Evolutionary conservation across 2,329 filamentous ascomycete species (phyloP).

Genomic region (Davidsoniella virescens): DNA sequence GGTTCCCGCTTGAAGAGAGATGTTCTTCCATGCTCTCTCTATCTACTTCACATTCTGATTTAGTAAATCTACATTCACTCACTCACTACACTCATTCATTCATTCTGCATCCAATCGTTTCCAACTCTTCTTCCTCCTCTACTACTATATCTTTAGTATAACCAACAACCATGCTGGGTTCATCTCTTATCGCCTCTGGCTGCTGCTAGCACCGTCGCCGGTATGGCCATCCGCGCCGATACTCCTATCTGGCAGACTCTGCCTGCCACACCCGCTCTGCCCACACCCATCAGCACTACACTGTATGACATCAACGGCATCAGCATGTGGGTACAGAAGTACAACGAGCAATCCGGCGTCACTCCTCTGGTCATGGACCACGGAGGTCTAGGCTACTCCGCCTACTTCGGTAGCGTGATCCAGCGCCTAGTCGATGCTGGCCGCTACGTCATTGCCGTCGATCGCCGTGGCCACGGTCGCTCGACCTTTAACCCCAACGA

Average conservation of each 20-base stretch:
- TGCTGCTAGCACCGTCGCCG: conserved; percentile 4
- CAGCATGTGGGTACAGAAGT: conserved; percentile 26
- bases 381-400: conserved; percentile 26
- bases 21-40: not conserved
- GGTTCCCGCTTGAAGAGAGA: not conserved
- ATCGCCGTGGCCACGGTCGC: conserved; percentile 26
- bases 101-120: not conserved
- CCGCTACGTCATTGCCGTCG: conserved; percentile 25
- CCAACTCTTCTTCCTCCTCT: not conserved
- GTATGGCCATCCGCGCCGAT: conserved; percentile 16
- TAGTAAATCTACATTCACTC: not conserved
- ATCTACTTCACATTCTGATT: not conserved
- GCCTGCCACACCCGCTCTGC: conserved; percentile 23
- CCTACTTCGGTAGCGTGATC: conserved; percentile 26
- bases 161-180: conserved; percentile 1
- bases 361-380: conserved; percentile 24
- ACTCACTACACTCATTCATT: not conserved
- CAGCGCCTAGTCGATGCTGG: conserved; percentile 19
- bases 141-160: no score
- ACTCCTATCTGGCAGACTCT: conserved; percentile 21
- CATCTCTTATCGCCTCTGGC: conserved; percentile 5
- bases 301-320: conserved; percentile 22
- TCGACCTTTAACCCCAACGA: conserved; percentile 22
- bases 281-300: conserved; percentile 19
- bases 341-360: conserved; percentile 21